Percentiles rank a stretch among this genome's conserved stretches.
Evolutionary conservation across 495 filamentous ascomycete genomes (phyloP).

Genomic region (Rhypophila decipiens): DNA sequence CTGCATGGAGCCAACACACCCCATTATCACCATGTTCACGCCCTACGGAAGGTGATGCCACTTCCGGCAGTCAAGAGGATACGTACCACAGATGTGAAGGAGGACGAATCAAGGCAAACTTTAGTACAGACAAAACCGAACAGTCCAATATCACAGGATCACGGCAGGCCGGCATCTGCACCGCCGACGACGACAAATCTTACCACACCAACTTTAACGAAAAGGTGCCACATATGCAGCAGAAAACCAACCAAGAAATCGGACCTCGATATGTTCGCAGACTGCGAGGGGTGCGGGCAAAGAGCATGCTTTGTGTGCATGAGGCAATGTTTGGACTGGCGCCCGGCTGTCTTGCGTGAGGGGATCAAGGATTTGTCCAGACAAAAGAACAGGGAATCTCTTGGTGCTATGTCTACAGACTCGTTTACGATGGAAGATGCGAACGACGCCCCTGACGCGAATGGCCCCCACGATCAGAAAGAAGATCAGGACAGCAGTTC

Average conservation of each 20-base stretch:
- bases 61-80: conserved; percentile 28
- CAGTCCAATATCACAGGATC: conserved; percentile 1
- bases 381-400: no score
- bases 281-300: conserved; percentile 41
- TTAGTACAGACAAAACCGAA: neutral
- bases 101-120: no score
- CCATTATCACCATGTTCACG: conserved; percentile 9
- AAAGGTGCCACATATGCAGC: conserved; percentile 43
- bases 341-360: conserved; percentile 6
- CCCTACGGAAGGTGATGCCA: conserved; percentile 25
- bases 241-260: conserved; percentile 41
- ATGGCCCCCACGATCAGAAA: neutral
- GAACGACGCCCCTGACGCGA: conserved; percentile 13
- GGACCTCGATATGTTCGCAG: conserved; percentile 41
- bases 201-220: conserved; percentile 20
- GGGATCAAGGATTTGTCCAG: neutral
- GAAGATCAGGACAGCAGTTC: neutral
- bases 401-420: no score
- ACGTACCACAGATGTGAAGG: no score
- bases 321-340: conserved; percentile 38
- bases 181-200: neutral
- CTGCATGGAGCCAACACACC: neutral
- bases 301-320: conserved; percentile 44
- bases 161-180: conserved; percentile 1
- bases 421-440: conserved; percentile 38